Base-by-base conservation (phyloP, 768 basidiomycete species). In the Mrakia blollopis region DNA sequence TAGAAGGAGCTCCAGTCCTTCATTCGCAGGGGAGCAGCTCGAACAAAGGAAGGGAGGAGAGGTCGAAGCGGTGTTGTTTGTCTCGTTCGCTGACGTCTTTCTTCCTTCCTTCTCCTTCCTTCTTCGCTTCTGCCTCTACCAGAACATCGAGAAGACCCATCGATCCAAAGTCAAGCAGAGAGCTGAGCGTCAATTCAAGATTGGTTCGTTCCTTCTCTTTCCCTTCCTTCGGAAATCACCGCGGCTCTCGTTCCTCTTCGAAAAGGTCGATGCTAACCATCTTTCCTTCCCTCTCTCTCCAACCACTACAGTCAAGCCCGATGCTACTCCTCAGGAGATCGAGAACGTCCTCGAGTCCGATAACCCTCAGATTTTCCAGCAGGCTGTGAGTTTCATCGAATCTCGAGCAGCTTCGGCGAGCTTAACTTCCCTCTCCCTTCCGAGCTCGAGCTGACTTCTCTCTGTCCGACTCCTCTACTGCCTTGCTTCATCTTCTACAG, bases 311-410 rank as follows among this genome's bases (percentile, higher is more conserved):
- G 85, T 86, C 65, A 94, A 95, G 83, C 92, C 92, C 3, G 89
- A 93, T 80, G 94, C 94, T 28, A 89, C 92, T 39, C 87, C 88
- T 16, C 90, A 93, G 77, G 93, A 96, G 81, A 85, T 96, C 50
- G 85, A 87, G 76, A 90, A 91, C 23, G 88, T 89, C 50, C 89
- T 91, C 3, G 86, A 91, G 71, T 89, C 90, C 79, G 89, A 92
- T 63, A 83, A 84, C 79, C 87, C 84, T 41, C 90, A 92, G 81
- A 89, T 94, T 62, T 96, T 96, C 85, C 87, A 89, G 21, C 88
- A 85, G 78, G 84, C 84, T 75, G 83, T 85, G 70, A 80, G 78
- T 44, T 60, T 54, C 39, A 50, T n/a, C 70, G 21, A n/a, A n/a
- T n/a, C 18, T 32, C 44, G 23, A 35, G 32, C n/a, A 35, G 50